Base-by-base conservation (phyloP, 306 rosid species). In the Vigna trinervia region DNA sequence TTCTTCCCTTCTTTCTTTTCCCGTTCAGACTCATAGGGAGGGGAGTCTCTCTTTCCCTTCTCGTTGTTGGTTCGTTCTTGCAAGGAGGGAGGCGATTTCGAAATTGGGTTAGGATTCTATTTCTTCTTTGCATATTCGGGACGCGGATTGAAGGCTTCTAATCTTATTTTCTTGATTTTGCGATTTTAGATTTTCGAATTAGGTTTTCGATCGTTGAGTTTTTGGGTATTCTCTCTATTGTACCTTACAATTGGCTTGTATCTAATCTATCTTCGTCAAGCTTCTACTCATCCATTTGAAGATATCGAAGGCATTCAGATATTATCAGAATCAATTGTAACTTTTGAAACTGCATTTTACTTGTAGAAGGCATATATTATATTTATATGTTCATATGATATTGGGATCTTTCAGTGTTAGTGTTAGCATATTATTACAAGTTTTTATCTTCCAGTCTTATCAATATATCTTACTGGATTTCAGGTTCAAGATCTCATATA, bases 201-300 rank as follows among this genome's bases (percentile, higher is more conserved):
- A 22, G 22, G 22, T 22, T 22, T 22, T 1, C 22, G 0, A 22
- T 22, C 22, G 22, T 22, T 22, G 22, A 0, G 22, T 22, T 22
- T 22, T 22, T 22, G 22, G 22, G 22, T 22, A 22, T 22, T 22
- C 22, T 22, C 22, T 22, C 22, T 22, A 22, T 22, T 22, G 22
- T 22, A 92, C 84, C 98, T 96, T 73, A 92, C 99, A 1, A 58
- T 92, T 74, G 99, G 97, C 74, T 78, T 92, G 74, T 96, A 87
- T 85, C 91, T 96, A 78, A 83, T 96, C 20, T 96, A 96, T 85
- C 98, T 96, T 71, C 93, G 93, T 66, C 99, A 92, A 86, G 93
- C 96, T 17, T 88, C 98, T 57, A 69, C 83, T 22, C 81, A 87
- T 87, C 84, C 85, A 26, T 80, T 79, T 75, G 91, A 91, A 83